Evolutionary conservation across 179 eudicot genomes (phyloP).

Genomic region (Beta macrorhiza): DNA sequence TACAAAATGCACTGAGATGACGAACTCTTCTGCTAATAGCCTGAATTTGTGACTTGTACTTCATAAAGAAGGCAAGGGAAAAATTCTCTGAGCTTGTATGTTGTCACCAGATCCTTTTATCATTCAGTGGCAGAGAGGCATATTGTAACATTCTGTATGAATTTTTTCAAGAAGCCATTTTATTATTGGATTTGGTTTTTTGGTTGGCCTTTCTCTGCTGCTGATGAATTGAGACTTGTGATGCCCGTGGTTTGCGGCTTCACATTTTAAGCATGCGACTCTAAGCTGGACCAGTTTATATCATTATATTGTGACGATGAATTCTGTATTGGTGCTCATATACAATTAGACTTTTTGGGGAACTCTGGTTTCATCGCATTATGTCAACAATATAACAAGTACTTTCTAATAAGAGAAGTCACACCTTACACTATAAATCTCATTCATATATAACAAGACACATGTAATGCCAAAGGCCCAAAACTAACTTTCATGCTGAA

Average conservation of each 20-base stretch:
- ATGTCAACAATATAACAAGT: no score
- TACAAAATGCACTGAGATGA: not conserved
- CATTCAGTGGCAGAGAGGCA: not conserved
- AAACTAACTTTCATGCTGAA: no score
- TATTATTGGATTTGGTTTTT: not conserved
- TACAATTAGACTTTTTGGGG: no score
- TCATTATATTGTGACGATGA: not conserved
- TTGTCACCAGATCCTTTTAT: not conserved
- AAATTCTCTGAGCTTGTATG: not conserved
- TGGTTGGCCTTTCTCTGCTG: not conserved
- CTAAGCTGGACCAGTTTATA: not conserved
- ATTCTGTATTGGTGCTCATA: not conserved
- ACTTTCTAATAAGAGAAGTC: no score
- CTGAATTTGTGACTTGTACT: not conserved
- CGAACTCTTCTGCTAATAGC: conserved; percentile 4
- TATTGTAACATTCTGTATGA: not conserved
- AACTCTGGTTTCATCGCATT: no score
- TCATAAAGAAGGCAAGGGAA: not conserved
- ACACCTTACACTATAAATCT: no score
- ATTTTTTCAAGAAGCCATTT: not conserved
- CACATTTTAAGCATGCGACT: not conserved
- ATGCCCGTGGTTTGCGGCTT: not conserved
- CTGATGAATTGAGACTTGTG: not conserved
- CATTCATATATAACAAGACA: no score
- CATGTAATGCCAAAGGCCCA: no score